Conservation (phyloP, 176 grass and related monocot species). For the Secale cereale region DNA sequence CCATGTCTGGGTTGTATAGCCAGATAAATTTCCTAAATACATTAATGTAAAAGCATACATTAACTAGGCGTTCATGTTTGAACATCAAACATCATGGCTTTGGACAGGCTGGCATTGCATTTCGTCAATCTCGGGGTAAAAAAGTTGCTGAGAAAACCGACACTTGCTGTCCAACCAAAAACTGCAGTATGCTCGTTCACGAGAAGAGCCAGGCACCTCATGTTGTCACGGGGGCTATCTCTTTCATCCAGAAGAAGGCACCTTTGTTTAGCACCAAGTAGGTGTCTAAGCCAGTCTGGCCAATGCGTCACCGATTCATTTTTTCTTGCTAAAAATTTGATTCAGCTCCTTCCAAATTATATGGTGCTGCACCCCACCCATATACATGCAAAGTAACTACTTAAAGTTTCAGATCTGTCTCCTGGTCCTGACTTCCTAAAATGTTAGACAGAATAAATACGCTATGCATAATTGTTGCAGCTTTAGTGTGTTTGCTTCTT, state of each 20-base stretch:
- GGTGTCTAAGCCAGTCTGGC: not conserved
- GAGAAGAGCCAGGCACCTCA: not conserved
- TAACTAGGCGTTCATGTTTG: not conserved
- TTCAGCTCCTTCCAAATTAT: not conserved
- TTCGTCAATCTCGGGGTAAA: not conserved
- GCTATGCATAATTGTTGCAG: not conserved
- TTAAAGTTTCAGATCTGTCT: too few relatives aligned
- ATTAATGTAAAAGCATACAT: not conserved
- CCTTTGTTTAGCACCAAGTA: too few relatives aligned
- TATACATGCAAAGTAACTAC: too few relatives aligned
- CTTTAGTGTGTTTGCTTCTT: not conserved
- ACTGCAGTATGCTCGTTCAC: not conserved
- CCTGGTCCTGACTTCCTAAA: not conserved
- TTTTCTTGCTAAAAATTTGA: not conserved
- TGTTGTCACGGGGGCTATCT: not conserved
- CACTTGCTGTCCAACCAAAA: not conserved
- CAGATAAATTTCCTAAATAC: too few relatives aligned
- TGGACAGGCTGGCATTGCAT: not conserved
- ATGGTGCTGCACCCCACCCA: too few relatives aligned
- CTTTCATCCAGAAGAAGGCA: too few relatives aligned
- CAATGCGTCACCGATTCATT: not conserved
- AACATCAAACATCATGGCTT: not conserved
- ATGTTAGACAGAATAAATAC: not conserved
- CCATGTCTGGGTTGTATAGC: not conserved
- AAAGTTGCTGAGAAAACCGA: not conserved